These are phyloP conservation scores for Penicillium sp. DNA, from an alignment of 2,329 filamentous ascomycete species.

Conservation along the genomic window DNA sequence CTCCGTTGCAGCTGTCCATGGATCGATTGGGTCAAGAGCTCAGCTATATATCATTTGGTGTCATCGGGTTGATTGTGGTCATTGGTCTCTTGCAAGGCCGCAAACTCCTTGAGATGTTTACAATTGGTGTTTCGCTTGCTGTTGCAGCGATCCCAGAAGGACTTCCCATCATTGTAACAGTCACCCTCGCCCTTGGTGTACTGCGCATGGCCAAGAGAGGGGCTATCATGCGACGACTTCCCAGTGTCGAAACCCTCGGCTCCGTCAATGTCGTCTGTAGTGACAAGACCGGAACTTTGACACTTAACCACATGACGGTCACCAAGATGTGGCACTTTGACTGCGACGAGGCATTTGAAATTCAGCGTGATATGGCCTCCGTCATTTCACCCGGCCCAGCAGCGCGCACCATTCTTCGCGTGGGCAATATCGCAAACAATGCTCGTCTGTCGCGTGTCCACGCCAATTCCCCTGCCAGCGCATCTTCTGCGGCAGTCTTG, in stretches of 20 bases:
- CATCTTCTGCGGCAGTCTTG: slow-evolving; percentile 72
- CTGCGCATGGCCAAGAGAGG: slow-evolving; percentile 93
- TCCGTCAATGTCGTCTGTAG: slow-evolving; percentile 99
- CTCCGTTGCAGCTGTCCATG: slow-evolving; percentile 93
- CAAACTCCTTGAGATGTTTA: slow-evolving; percentile 88
- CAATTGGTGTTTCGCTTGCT: slow-evolving; percentile 92
- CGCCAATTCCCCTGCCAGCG: slow-evolving; percentile 66
- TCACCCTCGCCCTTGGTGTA: slow-evolving; percentile 90
- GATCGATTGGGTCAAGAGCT: slow-evolving; percentile 94
- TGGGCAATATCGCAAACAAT: slow-evolving; percentile 97
- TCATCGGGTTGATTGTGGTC: slow-evolving; percentile 89
- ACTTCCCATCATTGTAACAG: slow-evolving; percentile 95
- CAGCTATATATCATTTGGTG: slow-evolving; percentile 92
- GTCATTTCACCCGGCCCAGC: slow-evolving; percentile 64
- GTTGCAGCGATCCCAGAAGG: slow-evolving; percentile 96
- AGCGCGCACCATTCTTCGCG: slow-evolving; percentile 75
- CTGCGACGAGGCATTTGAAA: slow-evolving; percentile 55
- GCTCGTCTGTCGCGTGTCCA: slow-evolving; percentile 72
- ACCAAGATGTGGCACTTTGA: slow-evolving; percentile 97
- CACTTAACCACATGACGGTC: slow-evolving; percentile 97
- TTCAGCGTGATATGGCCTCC: slow-evolving; percentile 53
- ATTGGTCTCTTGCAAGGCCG: slow-evolving; percentile 89
- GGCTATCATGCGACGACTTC: slow-evolving; percentile 91
- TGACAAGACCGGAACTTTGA: slow-evolving; percentile 95
- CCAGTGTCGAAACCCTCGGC: slow-evolving; percentile 93